Evolutionary conservation across 805 yeast genomes (phyloP).

Genomic region (Yamadazyma nakazawae): DNA sequence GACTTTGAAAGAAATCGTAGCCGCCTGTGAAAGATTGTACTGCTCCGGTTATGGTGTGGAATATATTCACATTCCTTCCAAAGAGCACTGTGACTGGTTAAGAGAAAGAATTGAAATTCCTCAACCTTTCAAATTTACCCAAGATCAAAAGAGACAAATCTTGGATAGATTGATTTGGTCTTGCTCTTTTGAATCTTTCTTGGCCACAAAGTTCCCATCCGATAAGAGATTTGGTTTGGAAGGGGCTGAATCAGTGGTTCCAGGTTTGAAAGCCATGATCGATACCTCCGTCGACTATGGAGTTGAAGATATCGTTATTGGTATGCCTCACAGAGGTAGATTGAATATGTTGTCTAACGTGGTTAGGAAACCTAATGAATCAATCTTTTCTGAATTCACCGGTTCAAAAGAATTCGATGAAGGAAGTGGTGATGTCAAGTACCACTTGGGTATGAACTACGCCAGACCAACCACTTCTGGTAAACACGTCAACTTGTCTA

Average conservation of each 20-base stretch:
- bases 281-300: conserved; percentile 92
- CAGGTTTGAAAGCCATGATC: conserved; percentile 94
- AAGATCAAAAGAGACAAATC: conserved; percentile 93
- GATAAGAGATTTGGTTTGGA: conserved; percentile 98
- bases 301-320: conserved; percentile 92
- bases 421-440: conserved; percentile 98
- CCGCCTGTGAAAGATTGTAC: conserved; percentile 76
- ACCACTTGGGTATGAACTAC: conserved; percentile 99
- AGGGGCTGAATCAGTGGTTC: conserved; percentile 96
- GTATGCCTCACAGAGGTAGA: conserved; percentile 99
- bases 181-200: conserved; percentile 86
- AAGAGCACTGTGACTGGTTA: conserved; percentile 96
- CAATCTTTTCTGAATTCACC: conserved; percentile 92
- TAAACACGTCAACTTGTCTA: conserved; percentile 87
- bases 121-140: conserved; percentile 71
- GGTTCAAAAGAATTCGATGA: conserved; percentile 90
- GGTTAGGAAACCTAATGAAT: conserved; percentile 97
- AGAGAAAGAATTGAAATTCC: conserved; percentile 96
- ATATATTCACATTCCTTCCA: conserved; percentile 94
- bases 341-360: conserved; percentile 96
- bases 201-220: conserved; percentile 94
- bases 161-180: conserved; percentile 97
- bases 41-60: conserved; percentile 90
- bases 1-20: conserved; percentile 76
- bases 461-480: conserved; percentile 99